Evolutionary conservation across 768 basidiomycete species (phyloP).

Genomic region (Suillus placidus): DNA sequence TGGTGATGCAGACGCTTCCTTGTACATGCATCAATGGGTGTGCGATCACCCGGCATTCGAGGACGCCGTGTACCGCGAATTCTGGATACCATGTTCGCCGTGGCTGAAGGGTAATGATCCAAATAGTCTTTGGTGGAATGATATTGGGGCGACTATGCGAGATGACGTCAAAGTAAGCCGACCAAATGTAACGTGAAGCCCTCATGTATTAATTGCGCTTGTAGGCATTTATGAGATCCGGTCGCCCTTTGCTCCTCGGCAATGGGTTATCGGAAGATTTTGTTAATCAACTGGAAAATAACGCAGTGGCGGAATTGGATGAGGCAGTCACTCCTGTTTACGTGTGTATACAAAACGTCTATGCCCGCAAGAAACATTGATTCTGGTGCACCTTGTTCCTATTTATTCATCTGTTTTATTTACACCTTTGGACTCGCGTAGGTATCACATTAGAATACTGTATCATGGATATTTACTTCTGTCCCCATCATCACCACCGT

Average conservation of each 20-base stretch:
- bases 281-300: conserved; percentile 55
- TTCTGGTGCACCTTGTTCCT: conserved; percentile 8
- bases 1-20: conserved; percentile 64
- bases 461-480: conserved; percentile 20
- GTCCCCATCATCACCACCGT: conserved; percentile 12
- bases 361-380: conserved; percentile 45
- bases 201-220: conserved; percentile 2
- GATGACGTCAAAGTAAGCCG: conserved; percentile 59
- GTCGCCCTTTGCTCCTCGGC: conserved; percentile 68
- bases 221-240: conserved; percentile 67
- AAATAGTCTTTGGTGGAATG: conserved; percentile 38
- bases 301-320: conserved; percentile 54
- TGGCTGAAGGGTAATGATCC: conserved; percentile 38
- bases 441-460: conserved; percentile 25
- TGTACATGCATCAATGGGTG: conserved; percentile 58
- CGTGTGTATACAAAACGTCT: conserved; percentile 61
- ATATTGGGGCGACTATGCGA: conserved; percentile 48
- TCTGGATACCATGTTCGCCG: conserved; percentile 65
- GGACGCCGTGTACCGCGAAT: conserved; percentile 56
- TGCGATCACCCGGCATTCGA: conserved; percentile 57
- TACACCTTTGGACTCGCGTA: conserved; percentile 13
- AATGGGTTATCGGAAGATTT: conserved; percentile 57
- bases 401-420: conserved; percentile 7
- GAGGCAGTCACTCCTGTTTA: conserved; percentile 50
- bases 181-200: conserved; percentile 2